Base-by-base conservation (phyloP, 1,139 yeast genomes). In the Arxiozyma slooffiae region DNA sequence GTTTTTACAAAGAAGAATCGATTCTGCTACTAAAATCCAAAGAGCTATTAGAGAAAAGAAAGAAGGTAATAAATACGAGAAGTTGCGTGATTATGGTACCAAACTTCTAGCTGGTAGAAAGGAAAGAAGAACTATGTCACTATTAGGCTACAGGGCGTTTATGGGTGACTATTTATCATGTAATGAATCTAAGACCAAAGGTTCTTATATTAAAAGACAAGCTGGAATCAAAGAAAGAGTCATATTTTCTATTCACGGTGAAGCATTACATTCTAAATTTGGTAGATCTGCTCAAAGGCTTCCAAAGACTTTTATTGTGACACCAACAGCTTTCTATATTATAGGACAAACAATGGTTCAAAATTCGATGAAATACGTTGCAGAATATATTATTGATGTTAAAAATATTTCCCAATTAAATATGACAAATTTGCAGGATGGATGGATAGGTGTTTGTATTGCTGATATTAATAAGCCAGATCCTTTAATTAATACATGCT, bases 111-210 rank as follows among this genome's bases (percentile, higher is more conserved):
- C 76, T 36, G 83, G 85, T 37, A 77, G 86, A 62, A 94, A 94
- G 66, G 95, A 94, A 67, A 86, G 99, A 69, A 81, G 98, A 61
- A 71, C 94, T 51, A 77, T 89, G 76, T 86, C 96, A 38, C 73
- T 94, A 68, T 71, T 89, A 48, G 97, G 97, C 0, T 85, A 85
- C 50, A 79, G 99, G 60, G 83, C 94, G n/a, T 94, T 79, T 60
- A 78, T 85, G 82, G 98, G 98, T 11, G 99, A 94, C 67, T 94
- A 94, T 62, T 72, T 94, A 56, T 89, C 82, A 16, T 86, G 96
- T 63, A 87, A 88, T 67, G 86, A 83, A 58, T 68, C 76, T 36
- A 74, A 80, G 41, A 85, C 92, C 0, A 77, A 77, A 38, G 96
- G 96, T 44, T 78, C 81, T 16, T 89, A 83, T 62, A 70, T 85